Base-by-base conservation (phyloP, 129 eudicot species). In the Flaveria bidentis region DNA sequence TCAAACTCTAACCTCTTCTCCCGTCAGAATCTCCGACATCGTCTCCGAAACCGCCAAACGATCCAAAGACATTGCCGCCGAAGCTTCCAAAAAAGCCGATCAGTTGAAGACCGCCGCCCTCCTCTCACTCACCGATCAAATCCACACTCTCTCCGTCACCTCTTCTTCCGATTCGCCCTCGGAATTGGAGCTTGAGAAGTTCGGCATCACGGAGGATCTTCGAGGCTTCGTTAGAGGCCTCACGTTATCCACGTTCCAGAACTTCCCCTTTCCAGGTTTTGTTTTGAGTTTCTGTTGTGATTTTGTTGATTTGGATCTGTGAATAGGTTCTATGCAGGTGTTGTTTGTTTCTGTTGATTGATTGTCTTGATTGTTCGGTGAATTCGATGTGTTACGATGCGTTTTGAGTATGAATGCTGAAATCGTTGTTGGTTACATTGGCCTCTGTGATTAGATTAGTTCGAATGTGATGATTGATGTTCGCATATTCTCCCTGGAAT, bases 1-100 rank as follows among this genome's bases (percentile, higher is more conserved):
- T 72, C 85, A 82, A 71, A 33, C 82, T 33, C 71, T 82, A 66
- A 69, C 80, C 0, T 58, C 85, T 72, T 82, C 85, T 22, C 85
- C 85, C 23, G 82, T 73, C 76, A 65, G 68, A 82, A 82, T 82
- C 71, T 82, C 85, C 47, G 85, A 82, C 51, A 77, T 82, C 63
- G 82, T 82, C 68, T 72, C 85, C 26, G 82, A 82, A 41, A 82
- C 85, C 49, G 82, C 85, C 71, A 82, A 76, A 17, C 82, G 75
- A 28, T 82, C 85, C 45, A 77, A 77, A 57, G 74, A 81, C 85
- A 81, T 84, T 74, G 91, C 87, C 67, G 83, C 78, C 56, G 88
- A 87, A 68, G 91, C 92, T 26, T 87, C 91, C 7, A 87, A 78
- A 69, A 77, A 80, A 53, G 87, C 87, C 67, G 89, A 87, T 39